These are phyloP conservation scores for Mycena leptocephala DNA, from an alignment of 768 basidiomycete species.

Conservation along the genomic window DNA sequence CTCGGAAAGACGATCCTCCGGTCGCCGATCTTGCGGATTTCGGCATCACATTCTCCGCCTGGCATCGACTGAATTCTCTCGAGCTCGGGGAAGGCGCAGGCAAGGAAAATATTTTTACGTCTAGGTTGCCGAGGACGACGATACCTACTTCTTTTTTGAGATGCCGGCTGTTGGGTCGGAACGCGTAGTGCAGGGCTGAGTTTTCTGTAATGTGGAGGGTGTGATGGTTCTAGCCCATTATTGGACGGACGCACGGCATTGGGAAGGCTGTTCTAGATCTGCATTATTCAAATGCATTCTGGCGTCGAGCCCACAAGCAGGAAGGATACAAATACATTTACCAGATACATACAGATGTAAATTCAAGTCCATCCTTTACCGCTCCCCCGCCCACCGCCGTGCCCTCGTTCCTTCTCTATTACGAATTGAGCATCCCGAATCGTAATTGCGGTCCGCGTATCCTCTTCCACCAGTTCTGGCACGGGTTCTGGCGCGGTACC, in stretches of 20 bases:
- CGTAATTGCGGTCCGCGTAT: constrained; percentile 73
- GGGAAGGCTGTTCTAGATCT: too few relatives aligned
- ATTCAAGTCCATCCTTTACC: constrained; percentile 77
- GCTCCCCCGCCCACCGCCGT: constrained; percentile 86
- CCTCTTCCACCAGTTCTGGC: constrained; percentile 66
- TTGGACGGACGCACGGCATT: too few relatives aligned
- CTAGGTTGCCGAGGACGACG: background rate
- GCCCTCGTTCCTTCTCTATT: constrained; percentile 86
- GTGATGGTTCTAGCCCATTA: too few relatives aligned
- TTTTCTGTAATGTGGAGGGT: background rate
- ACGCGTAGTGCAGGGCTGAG: background rate
- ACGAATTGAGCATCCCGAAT: constrained; percentile 91
- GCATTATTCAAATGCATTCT: too few relatives aligned
- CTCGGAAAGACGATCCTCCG: too few relatives aligned
- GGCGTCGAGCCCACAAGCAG: too few relatives aligned
- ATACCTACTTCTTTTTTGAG: background rate
- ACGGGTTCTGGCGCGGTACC: constrained; percentile 45
- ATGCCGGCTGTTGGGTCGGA: background rate
- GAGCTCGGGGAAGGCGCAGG: too few relatives aligned
- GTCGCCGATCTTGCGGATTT: too few relatives aligned
- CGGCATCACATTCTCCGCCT: too few relatives aligned
- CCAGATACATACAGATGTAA: background rate
- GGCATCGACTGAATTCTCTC: too few relatives aligned
- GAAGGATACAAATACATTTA: constrained; percentile 22
- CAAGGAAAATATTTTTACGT: background rate